A percentile compares a stretch with the other conserved stretches of the same genome.
These are phyloP conservation scores for Arabis alpina DNA, from an alignment of 345 rosid genomes.

Conservation along the genomic window DNA sequence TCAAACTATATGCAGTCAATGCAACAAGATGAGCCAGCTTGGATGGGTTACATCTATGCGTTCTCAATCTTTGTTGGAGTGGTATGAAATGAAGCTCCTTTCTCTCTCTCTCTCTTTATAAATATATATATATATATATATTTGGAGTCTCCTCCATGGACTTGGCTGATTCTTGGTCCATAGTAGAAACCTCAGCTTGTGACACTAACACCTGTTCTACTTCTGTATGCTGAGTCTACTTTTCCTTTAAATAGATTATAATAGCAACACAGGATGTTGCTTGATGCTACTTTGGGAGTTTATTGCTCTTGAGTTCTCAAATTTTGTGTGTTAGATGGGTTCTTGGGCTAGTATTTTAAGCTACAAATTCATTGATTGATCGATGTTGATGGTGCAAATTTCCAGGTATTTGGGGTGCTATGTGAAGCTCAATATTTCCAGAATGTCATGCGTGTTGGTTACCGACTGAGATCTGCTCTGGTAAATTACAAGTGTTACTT, in stretches of 20 bases:
- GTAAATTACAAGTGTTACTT: slow-evolving; percentile 50
- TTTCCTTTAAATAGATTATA: neutral
- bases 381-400: slow-evolving; percentile 28
- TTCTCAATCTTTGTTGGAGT: slow-evolving; percentile 46
- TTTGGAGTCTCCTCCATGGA: slow-evolving; percentile 7
- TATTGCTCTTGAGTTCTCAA: slow-evolving; percentile 4
- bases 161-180: slow-evolving; percentile 3
- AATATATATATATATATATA: neutral
- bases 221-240: slow-evolving; percentile 7
- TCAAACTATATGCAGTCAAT: slow-evolving; percentile 73
- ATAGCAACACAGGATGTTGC: neutral
- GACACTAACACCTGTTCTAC: slow-evolving; percentile 4
- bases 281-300: slow-evolving; percentile 7
- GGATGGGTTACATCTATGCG: slow-evolving; percentile 75
- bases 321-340: neutral
- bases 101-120: neutral
- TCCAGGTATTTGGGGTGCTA: slow-evolving; percentile 85
- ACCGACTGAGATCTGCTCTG: slow-evolving; percentile 89
- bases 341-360: slow-evolving; percentile 6
- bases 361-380: slow-evolving; percentile 2
- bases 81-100: slow-evolving; percentile 32
- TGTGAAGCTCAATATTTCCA: slow-evolving; percentile 98
- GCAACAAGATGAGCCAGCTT: slow-evolving; percentile 95
- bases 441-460: slow-evolving; percentile 99
- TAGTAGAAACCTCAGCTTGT: slow-evolving; percentile 12